phyloP scores from a whole-genome alignment of 345 rosid genomes.

The Eucalyptus paniculata region DNA sequence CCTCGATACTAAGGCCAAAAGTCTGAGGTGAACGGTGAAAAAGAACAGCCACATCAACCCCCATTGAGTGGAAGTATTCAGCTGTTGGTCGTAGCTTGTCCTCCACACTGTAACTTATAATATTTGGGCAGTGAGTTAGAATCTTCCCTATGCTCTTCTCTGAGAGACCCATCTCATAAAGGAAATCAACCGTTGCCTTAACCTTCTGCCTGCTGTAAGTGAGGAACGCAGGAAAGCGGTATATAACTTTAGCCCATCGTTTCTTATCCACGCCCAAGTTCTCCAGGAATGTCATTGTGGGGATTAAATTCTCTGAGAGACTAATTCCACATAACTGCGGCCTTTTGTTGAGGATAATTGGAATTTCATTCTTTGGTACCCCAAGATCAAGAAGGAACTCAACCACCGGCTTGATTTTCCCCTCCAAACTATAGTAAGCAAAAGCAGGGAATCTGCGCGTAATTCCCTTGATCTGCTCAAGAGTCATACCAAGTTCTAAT shows the following conservation, averaged over 20 bases:
- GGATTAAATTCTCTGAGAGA: conserved; percentile 57
- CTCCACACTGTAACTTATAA: conserved; percentile 68
- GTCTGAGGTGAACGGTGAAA: conserved; percentile 65
- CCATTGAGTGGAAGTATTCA: conserved; percentile 52
- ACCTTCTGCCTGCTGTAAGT: conserved; percentile 80
- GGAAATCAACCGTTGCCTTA: conserved; percentile 48
- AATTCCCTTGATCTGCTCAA: conserved; percentile 72
- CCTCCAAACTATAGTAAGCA: conserved; percentile 74
- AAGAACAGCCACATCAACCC: conserved; percentile 52
- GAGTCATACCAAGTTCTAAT: conserved; percentile 66
- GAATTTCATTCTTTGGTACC: conserved; percentile 51
- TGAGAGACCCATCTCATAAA: conserved; percentile 54
- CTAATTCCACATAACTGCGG: conserved; percentile 91
- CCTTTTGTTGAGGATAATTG: conserved; percentile 49
- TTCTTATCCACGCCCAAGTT: conserved; percentile 65
- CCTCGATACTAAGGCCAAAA: conserved; percentile 76
- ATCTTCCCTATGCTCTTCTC: conserved; percentile 56
- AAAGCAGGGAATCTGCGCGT: conserved; percentile 67
- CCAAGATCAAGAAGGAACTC: conserved; percentile 83
- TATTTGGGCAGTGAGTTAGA: conserved; percentile 62
- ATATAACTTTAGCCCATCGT: conserved; percentile 79
- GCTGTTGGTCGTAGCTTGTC: conserved; percentile 73
- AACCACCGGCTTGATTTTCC: conserved; percentile 79
- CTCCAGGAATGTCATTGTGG: conserved; percentile 73
- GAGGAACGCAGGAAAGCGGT: conserved; percentile 67